Evolutionary conservation across 2,329 filamentous ascomycete genomes (phyloP).

Genomic region (Aspergillus ochraceus): DNA sequence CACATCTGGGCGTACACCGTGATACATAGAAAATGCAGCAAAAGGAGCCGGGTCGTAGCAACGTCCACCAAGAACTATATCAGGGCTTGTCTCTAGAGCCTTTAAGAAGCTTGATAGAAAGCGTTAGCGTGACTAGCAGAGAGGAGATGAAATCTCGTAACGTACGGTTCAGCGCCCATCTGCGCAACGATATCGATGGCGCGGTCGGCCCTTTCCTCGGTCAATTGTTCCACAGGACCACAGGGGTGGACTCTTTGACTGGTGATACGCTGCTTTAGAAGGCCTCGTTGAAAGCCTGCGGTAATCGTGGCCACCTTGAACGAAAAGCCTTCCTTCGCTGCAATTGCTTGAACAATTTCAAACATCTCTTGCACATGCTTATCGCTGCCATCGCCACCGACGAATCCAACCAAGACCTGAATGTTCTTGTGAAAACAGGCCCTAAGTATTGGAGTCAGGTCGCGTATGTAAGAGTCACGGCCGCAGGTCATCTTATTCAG

Average conservation of each 20-base stretch:
- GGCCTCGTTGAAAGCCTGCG: not conserved
- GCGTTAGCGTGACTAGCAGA: too few relatives aligned
- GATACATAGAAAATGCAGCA: conserved; percentile 39
- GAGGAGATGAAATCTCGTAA: too few relatives aligned
- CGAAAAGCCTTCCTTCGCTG: not conserved
- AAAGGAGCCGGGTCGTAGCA: conserved; percentile 45
- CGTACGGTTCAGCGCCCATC: conserved; percentile 48
- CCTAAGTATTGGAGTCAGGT: not conserved
- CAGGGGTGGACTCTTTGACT: not conserved
- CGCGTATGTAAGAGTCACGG: not conserved
- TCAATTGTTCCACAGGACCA: conserved; percentile 2
- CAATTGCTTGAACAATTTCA: not conserved
- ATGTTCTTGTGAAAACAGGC: not conserved
- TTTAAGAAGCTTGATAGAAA: conserved; percentile 17
- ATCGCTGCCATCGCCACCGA: not conserved
- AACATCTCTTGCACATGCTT: not conserved
- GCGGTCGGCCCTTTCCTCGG: conserved; percentile 38
- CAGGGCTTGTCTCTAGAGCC: conserved; percentile 41
- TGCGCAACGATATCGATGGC: conserved; percentile 46
- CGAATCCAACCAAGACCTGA: not conserved
- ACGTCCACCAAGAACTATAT: conserved; percentile 51
- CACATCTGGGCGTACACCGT: conserved; percentile 33
- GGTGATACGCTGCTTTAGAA: not conserved
- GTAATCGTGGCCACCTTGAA: not conserved
- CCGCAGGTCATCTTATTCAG: not conserved